Evolutionary conservation across 306 rosid species (phyloP).

Genomic region (Quercus alba): DNA sequence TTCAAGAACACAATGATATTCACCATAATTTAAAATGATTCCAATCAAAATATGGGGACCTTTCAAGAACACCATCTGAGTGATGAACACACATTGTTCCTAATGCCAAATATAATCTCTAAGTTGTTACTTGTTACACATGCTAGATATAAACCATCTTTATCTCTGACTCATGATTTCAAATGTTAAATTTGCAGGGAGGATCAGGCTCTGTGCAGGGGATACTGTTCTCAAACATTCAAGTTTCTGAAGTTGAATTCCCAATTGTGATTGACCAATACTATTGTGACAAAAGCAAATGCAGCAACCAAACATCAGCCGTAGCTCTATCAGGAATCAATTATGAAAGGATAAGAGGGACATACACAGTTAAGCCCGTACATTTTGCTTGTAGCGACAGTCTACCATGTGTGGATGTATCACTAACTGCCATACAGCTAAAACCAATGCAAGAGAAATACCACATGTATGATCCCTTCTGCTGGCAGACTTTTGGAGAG

Average conservation of each 20-base stretch:
- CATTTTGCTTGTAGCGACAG: slow-evolving; percentile 96
- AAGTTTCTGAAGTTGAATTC: slow-evolving; percentile 77
- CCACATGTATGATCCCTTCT: slow-evolving; percentile 76
- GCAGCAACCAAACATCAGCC: slow-evolving; percentile 76
- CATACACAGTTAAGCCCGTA: slow-evolving; percentile 83
- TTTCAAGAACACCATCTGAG: not conserved
- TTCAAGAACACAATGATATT: not conserved
- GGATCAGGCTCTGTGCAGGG: slow-evolving; percentile 93
- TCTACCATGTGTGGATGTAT: slow-evolving; percentile 79
- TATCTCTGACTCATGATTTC: not conserved
- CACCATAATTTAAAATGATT: no score
- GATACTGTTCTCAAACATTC: slow-evolving; percentile 82
- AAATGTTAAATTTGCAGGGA: slow-evolving; percentile 53
- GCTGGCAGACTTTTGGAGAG: slow-evolving; percentile 94
- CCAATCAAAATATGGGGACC: not conserved
- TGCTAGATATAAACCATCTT: not conserved
- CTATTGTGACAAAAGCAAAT: slow-evolving; percentile 79
- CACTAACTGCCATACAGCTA: slow-evolving; percentile 69
- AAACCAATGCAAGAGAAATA: slow-evolving; percentile 74
- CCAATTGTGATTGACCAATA: slow-evolving; percentile 95
- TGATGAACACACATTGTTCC: not conserved
- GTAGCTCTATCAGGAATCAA: slow-evolving; percentile 85
- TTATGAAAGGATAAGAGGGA: slow-evolving; percentile 86
- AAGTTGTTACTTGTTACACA: not conserved
- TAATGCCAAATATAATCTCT: slow-evolving; percentile 3